These are phyloP conservation scores for Sarocladium kiliense DNA, from an alignment of 2,329 filamentous ascomycete genomes.

Conservation along the genomic window DNA sequence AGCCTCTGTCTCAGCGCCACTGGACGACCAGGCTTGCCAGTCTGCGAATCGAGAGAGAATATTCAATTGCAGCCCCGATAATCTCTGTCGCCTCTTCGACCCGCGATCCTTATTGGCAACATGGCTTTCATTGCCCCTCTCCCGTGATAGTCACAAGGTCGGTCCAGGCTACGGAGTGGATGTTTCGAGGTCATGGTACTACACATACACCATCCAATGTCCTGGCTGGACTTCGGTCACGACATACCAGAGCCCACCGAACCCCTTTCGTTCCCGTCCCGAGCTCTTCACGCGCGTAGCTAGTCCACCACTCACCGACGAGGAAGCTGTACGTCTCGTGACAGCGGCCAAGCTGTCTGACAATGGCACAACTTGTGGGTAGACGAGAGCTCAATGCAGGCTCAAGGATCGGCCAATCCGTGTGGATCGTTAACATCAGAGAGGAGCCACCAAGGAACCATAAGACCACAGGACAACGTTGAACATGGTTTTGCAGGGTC, in stretches of 20 bases:
- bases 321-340: background rate
- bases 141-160: background rate
- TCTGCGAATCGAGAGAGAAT: background rate
- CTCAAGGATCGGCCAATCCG: background rate
- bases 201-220: background rate
- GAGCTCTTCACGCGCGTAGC: background rate
- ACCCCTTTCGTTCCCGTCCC: background rate
- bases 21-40: background rate
- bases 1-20: slow-evolving; percentile 5
- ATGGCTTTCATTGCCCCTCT: background rate
- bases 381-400: too few relatives aligned
- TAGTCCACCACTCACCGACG: slow-evolving; percentile 8
- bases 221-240: background rate
- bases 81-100: background rate
- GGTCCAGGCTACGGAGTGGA: background rate
- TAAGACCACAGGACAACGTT: background rate
- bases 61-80: background rate
- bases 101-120: background rate
- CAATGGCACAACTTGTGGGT: too few relatives aligned
- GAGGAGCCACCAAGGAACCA: background rate
- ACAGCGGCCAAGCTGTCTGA: background rate
- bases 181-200: background rate
- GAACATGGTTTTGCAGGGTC: slow-evolving; percentile 4
- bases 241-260: background rate
- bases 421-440: background rate